Percentiles rank a stretch among this genome's conserved stretches.
These are phyloP conservation scores for Pilobolus umbonatus DNA, from an alignment of 192 early-diverging fungal species.

Conservation along the genomic window DNA sequence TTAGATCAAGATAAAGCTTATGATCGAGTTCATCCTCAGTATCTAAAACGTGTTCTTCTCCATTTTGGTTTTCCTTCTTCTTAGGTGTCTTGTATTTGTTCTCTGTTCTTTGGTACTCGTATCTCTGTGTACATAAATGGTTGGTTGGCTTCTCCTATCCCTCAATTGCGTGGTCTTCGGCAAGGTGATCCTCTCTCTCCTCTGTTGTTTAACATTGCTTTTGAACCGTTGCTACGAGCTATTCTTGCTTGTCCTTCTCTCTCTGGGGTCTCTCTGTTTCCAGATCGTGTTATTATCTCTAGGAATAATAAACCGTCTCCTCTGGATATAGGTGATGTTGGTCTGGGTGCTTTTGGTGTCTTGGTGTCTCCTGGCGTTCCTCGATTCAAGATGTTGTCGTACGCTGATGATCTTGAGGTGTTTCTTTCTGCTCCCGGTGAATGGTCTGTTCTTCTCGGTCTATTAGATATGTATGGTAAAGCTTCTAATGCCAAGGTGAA, in stretches of 20 bases:
- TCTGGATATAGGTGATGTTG: not conserved
- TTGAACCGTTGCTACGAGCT: slow-evolving; percentile 20
- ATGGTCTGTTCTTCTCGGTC: not conserved
- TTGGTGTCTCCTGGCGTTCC: not conserved
- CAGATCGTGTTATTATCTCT: not conserved
- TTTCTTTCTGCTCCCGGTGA: not conserved
- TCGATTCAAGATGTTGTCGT: not conserved
- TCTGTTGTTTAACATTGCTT: slow-evolving; percentile 21
- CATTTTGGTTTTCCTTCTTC: slow-evolving; percentile 14
- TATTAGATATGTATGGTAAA: not conserved
- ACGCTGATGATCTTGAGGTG: slow-evolving; percentile 1
- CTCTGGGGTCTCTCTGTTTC: not conserved
- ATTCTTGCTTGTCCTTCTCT: not conserved
- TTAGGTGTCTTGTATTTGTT: not conserved
- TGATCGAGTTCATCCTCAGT: slow-evolving; percentile 19
- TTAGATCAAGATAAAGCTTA: slow-evolving; percentile 26
- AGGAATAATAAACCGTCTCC: not conserved
- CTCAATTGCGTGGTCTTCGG: slow-evolving; percentile 18
- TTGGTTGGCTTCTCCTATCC: not conserved
- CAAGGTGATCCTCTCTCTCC: slow-evolving; percentile 33
- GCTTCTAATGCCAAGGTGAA: not conserved
- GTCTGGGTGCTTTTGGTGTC: not conserved
- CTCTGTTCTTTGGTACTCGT: slow-evolving; percentile 25
- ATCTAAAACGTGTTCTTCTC: slow-evolving; percentile 10
- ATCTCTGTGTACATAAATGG: slow-evolving; percentile 24